phyloP scores from a whole-genome alignment of 768 basidiomycete genomes.

The Suillus discolor region DNA sequence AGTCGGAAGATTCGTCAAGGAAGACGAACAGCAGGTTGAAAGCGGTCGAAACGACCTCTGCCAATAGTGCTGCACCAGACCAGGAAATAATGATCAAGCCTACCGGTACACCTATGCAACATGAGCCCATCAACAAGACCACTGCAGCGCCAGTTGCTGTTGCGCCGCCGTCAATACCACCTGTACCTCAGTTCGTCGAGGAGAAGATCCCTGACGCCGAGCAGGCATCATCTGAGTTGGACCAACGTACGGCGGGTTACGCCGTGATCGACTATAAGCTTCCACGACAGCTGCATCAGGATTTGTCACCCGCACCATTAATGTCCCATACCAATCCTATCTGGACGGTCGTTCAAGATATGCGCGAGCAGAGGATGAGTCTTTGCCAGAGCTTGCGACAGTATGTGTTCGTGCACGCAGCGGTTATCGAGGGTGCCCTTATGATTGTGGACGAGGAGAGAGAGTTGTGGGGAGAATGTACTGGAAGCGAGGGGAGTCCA shows the following conservation, averaged over 20 bases:
- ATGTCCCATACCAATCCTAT: conserved; percentile 77
- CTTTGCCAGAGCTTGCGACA: conserved; percentile 93
- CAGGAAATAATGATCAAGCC: conserved; percentile 4
- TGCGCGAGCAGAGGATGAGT: conserved; percentile 97
- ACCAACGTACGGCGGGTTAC: conserved; percentile 15
- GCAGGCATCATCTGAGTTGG: conserved; percentile 12
- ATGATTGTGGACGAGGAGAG: conserved; percentile 76
- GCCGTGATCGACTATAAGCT: conserved; percentile 55
- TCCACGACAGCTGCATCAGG: conserved; percentile 60
- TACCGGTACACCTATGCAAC: conserved; percentile 1
- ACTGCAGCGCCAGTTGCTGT: no score
- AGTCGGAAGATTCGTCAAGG: conserved; percentile 6
- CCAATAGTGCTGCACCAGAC: neutral
- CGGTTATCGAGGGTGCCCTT: conserved; percentile 79
- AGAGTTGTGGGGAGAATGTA: conserved; percentile 34
- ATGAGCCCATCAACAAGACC: conserved; percentile 3
- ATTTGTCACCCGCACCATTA: conserved; percentile 57
- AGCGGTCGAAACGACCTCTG: conserved; percentile 9
- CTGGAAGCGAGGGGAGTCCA: conserved; percentile 22
- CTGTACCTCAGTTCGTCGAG: conserved; percentile 3
- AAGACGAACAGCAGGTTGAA: neutral
- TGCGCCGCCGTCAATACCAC: conserved; percentile 2
- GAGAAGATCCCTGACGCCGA: conserved; percentile 4
- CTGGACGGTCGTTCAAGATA: conserved; percentile 82
- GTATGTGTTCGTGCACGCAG: conserved; percentile 92